Conservation (phyloP, 164 flowering plant genomes). For the Sextonia rubra region DNA sequence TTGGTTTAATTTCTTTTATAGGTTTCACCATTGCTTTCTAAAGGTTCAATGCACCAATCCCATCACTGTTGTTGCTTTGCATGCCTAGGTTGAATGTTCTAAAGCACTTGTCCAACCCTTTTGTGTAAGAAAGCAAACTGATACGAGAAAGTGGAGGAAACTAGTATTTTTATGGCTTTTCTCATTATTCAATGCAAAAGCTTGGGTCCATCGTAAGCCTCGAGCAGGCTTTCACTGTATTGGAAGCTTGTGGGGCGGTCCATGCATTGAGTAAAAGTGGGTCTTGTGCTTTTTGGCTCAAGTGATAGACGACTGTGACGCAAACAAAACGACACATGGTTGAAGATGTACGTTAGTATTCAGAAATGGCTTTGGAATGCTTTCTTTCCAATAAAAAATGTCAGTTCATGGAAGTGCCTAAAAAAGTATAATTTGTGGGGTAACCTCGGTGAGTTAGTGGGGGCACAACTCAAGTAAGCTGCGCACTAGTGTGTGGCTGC, state of each 20-base stretch:
- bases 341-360: too few species aligned
- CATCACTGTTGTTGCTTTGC: not conserved
- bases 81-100: not conserved
- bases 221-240: not conserved
- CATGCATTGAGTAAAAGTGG: not conserved
- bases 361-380: too few species aligned
- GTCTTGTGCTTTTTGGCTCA: not conserved
- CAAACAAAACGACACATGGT: too few species aligned
- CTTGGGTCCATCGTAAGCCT: not conserved
- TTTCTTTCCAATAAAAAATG: too few species aligned
- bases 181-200: not conserved
- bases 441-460: too few species aligned
- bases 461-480: too few species aligned
- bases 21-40: not conserved
- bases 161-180: not conserved
- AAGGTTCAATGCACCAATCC: not conserved
- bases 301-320: too few species aligned
- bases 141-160: not conserved
- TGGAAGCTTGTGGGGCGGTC: not conserved
- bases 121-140: not conserved
- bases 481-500: too few species aligned
- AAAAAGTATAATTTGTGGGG: too few species aligned
- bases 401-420: too few species aligned
- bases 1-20: too few species aligned
- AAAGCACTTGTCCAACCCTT: not conserved